Evolutionary conservation across 192 early-diverging fungal species (phyloP).

Genomic region (Entomortierella chlamydospora): DNA sequence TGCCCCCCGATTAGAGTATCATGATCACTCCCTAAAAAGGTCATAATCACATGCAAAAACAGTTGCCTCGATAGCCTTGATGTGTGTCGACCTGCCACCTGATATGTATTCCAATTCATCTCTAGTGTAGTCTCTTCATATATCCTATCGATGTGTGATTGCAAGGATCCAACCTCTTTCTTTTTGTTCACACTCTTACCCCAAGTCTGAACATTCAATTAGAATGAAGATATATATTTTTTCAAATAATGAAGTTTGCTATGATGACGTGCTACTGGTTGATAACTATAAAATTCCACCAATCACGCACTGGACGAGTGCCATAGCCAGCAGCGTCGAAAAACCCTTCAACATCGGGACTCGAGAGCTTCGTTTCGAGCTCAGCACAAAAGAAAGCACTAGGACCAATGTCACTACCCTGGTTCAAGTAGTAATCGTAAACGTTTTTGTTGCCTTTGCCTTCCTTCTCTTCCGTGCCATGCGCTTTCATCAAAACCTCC

Average conservation of each 20-base stretch:
- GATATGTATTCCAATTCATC: too few species aligned
- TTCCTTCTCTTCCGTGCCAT: conserved; percentile 1
- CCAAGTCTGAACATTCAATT: too few species aligned
- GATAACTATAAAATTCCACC: conserved; percentile 15
- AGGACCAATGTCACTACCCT: conserved; percentile 19
- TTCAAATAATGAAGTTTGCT: not conserved
- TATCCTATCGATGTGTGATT: too few species aligned
- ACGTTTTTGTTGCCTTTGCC: conserved; percentile 5
- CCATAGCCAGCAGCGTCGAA: conserved; percentile 3
- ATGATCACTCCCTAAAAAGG: too few species aligned
- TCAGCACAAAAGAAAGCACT: conserved; percentile 10
- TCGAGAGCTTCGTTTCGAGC: conserved; percentile 8
- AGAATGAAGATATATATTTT: too few species aligned
- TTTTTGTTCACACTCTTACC: too few species aligned
- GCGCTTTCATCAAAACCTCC: conserved; percentile 2
- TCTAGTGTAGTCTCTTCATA: too few species aligned
- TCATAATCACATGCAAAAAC: too few species aligned
- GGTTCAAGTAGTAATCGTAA: conserved; percentile 11
- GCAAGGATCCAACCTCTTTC: too few species aligned
- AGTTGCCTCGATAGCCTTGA: too few species aligned
- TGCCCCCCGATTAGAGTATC: too few species aligned
- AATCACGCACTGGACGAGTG: conserved; percentile 8
- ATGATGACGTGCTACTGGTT: not conserved
- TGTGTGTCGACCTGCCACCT: too few species aligned
- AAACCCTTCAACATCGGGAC: conserved; percentile 7